These are phyloP conservation scores for Metschnikowia koreensis DNA, from an alignment of 805 yeast genomes.

Conservation along the genomic window DNA sequence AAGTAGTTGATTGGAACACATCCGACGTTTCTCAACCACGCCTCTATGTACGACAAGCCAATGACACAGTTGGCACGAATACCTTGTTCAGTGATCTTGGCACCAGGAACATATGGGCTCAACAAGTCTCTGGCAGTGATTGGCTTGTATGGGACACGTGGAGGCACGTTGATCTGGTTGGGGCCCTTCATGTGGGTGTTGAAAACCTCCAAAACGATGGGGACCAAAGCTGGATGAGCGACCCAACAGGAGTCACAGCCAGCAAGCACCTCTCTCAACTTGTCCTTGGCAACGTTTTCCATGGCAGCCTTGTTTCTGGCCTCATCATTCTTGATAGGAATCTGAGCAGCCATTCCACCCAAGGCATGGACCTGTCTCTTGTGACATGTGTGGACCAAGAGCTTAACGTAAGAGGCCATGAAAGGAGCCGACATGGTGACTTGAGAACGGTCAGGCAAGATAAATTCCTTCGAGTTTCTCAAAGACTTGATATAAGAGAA, in stretches of 20 bases:
- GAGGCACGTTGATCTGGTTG: conserved; percentile 64
- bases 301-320: conserved; percentile 63
- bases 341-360: conserved; percentile 91
- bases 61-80: conserved; percentile 69
- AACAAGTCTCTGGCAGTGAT: conserved; percentile 58
- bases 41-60: conserved; percentile 79
- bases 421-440: conserved; percentile 81
- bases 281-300: conserved; percentile 71
- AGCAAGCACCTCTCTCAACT: conserved; percentile 69
- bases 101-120: conserved; percentile 62
- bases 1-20: conserved; percentile 82
- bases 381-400: conserved; percentile 72
- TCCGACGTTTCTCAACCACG: conserved; percentile 81
- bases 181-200: conserved; percentile 79
- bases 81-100: conserved; percentile 66
- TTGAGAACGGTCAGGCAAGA: conserved; percentile 75
- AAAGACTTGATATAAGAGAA: conserved; percentile 76
- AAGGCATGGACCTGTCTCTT: conserved; percentile 79
- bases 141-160: conserved; percentile 48
- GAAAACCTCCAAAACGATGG: conserved; percentile 70
- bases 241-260: conserved; percentile 92
- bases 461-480: conserved; percentile 62
- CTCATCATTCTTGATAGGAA: conserved; percentile 72
- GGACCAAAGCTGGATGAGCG: conserved; percentile 81
- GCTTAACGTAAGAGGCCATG: conserved; percentile 74